A percentile compares a stretch with the other conserved stretches of the same genome.
Evolutionary conservation across 2,329 filamentous ascomycete species (phyloP).

Genomic region (Botrytis tulipae): DNA sequence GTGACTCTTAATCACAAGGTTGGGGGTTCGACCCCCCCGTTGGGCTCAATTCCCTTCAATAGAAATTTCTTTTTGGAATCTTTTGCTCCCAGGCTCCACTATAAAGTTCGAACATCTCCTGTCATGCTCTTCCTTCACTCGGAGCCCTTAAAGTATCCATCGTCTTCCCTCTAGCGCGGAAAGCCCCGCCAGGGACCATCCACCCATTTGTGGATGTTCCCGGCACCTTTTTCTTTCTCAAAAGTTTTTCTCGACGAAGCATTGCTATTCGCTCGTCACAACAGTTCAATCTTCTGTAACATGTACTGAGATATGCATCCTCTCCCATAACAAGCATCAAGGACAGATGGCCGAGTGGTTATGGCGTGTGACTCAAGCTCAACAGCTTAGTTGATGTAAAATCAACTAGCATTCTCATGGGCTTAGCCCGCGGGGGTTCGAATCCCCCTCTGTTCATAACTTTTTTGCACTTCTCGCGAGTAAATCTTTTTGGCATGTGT

Average conservation of each 20-base stretch:
- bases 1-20: slow-evolving; percentile 33
- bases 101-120: neutral
- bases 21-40: slow-evolving; percentile 19
- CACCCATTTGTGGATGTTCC: slow-evolving; percentile 4
- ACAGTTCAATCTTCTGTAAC: fast-evolving
- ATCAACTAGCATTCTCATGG: slow-evolving; percentile 17
- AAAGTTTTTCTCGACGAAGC: neutral
- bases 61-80: neutral
- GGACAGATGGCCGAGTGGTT: slow-evolving; percentile 18
- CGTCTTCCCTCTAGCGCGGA: neutral
- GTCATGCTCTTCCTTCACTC: neutral
- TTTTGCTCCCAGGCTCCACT: neutral
- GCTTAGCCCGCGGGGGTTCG: slow-evolving; percentile 20
- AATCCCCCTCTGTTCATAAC: slow-evolving; percentile 18
- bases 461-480: neutral
- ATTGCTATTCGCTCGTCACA: neutral
- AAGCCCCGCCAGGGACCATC: neutral
- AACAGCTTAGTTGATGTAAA: slow-evolving; percentile 1
- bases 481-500: neutral
- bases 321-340: fast-evolving
- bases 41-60: slow-evolving; percentile 11
- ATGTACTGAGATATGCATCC: fast-evolving
- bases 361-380: slow-evolving; percentile 23
- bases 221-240: neutral
- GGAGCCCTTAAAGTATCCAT: neutral